phyloP scores from a whole-genome alignment of 2,329 filamentous ascomycete species.

The Epichloe bromicola region DNA sequence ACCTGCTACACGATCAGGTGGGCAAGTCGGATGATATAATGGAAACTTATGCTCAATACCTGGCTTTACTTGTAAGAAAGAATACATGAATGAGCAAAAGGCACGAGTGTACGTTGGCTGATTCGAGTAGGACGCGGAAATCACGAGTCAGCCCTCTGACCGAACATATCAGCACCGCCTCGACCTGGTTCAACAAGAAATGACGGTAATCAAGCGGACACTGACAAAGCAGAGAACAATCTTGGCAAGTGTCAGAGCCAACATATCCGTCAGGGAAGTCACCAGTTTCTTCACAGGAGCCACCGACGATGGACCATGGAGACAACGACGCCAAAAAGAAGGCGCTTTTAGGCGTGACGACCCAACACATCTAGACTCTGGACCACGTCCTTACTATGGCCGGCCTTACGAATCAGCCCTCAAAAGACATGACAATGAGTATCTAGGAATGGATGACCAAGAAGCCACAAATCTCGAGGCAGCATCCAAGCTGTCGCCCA shows the following conservation, averaged over 20 bases:
- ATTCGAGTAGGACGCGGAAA: conserved; percentile 1
- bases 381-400: not conserved
- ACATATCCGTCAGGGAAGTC: conserved; percentile 9
- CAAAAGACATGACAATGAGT: conserved; percentile 9
- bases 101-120: not conserved
- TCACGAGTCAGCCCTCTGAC: conserved; percentile 18
- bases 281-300: conserved; percentile 7
- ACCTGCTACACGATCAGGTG: conserved; percentile 26
- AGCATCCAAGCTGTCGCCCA: conserved; percentile 23
- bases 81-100: not conserved
- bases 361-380: not conserved
- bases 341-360: not conserved
- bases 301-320: conserved; percentile 5
- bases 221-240: conserved; percentile 20
- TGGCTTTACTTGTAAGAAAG: conserved; percentile 27
- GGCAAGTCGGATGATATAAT: conserved; percentile 25
- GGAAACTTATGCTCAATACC: conserved; percentile 29
- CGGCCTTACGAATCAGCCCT: not conserved
- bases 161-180: conserved; percentile 28
- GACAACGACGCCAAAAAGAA: not conserved
- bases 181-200: conserved; percentile 27
- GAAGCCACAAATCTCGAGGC: conserved; percentile 15
- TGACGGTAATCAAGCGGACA: conserved; percentile 24
- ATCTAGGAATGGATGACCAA: conserved; percentile 11
- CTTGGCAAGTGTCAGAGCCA: conserved; percentile 15